Conservation (phyloP, 805 yeast genomes). For the Saccharomyces paradoxus region DNA sequence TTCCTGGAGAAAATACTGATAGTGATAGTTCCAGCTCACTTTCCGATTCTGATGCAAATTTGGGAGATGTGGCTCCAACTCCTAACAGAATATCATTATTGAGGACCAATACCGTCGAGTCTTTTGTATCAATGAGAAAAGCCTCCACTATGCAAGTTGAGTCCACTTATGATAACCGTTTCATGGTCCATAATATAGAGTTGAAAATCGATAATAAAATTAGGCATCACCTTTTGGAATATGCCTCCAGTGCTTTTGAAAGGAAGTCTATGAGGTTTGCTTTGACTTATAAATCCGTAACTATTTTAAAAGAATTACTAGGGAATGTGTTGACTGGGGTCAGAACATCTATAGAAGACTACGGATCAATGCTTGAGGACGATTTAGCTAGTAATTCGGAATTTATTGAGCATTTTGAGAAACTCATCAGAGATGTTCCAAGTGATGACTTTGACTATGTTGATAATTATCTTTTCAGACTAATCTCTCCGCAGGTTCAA, state of each 20-base stretch:
- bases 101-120: slow-evolving; percentile 22
- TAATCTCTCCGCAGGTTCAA: slow-evolving; percentile 58
- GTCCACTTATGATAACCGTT: slow-evolving; percentile 46
- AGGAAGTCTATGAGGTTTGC: slow-evolving; percentile 37
- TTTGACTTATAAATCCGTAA: slow-evolving; percentile 43
- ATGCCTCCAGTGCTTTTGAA: slow-evolving; percentile 37
- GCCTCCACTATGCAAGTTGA: slow-evolving; percentile 21
- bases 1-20: slow-evolving; percentile 8
- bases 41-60: slow-evolving; percentile 1
- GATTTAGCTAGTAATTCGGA: slow-evolving; percentile 23
- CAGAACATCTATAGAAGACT: slow-evolving; percentile 16
- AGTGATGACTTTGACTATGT: slow-evolving; percentile 35
- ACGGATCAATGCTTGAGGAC: slow-evolving; percentile 10
- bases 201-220: slow-evolving; percentile 46
- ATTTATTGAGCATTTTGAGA: slow-evolving; percentile 39
- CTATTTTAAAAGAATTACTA: slow-evolving; percentile 37
- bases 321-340: slow-evolving; percentile 15
- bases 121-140: slow-evolving; percentile 27
- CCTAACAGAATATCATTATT: slow-evolving; percentile 2
- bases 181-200: slow-evolving; percentile 47
- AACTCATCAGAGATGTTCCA: slow-evolving; percentile 36
- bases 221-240: slow-evolving; percentile 42
- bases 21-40: slow-evolving; percentile 3
- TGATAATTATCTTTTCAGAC: slow-evolving; percentile 44
- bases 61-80: slow-evolving; percentile 9